Evolutionary conservation across 331 rosid genomes (phyloP).

Genomic region (Quercus tomentella): DNA sequence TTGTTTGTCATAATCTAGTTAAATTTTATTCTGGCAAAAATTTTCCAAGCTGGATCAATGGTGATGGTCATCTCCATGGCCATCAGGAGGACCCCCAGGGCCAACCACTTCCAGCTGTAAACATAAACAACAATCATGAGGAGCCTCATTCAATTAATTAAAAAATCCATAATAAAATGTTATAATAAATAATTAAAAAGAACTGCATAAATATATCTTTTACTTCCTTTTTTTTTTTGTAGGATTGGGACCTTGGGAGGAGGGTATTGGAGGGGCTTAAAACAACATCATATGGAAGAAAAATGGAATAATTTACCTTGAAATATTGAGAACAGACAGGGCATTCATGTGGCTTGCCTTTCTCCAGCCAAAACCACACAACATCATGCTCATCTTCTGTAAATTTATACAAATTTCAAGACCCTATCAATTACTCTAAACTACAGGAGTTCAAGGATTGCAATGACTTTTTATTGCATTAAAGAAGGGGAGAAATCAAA

Average conservation of each 20-base stretch:
- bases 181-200: background rate
- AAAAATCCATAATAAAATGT: background rate
- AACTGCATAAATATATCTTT: background rate
- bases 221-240: background rate
- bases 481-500: background rate
- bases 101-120: constrained; percentile 44
- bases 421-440: background rate
- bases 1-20: background rate
- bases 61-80: constrained; percentile 32
- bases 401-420: background rate
- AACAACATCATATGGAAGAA: background rate
- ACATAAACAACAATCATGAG: background rate
- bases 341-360: constrained; percentile 43
- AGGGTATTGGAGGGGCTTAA: background rate
- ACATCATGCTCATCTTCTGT: constrained; percentile 55
- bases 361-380: constrained; percentile 60
- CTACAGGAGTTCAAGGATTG: background rate
- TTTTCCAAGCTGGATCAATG: constrained; percentile 15
- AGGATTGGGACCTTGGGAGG: background rate
- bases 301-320: constrained; percentile 14
- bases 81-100: constrained; percentile 47
- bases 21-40: constrained; percentile 17
- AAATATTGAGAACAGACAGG: constrained; percentile 42
- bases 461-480: background rate
- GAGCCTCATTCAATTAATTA: background rate